Evolutionary conservation across 495 filamentous ascomycete genomes (phyloP).

Genomic region (Penicillium pulvis): DNA sequence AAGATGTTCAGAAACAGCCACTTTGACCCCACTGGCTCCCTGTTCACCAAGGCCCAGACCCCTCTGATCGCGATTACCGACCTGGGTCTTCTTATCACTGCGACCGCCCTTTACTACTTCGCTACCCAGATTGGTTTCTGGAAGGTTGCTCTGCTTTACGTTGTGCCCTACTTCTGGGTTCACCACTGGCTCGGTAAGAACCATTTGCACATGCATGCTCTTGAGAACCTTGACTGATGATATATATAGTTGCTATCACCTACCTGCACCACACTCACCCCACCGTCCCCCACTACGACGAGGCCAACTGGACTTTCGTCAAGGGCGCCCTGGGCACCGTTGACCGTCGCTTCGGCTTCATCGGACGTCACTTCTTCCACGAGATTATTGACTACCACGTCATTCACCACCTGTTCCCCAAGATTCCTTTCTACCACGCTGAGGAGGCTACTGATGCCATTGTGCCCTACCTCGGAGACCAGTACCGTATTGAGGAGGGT

Average conservation of each 20-base stretch:
- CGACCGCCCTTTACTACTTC: conserved; percentile 44
- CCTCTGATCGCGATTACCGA: conserved; percentile 61
- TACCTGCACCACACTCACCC: conserved; percentile 92
- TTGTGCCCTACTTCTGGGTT: conserved; percentile 60
- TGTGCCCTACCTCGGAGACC: conserved; percentile 76
- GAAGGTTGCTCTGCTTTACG: conserved; percentile 54
- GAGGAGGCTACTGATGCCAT: conserved; percentile 87
- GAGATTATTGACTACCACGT: conserved; percentile 94
- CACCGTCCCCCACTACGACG: conserved; percentile 78
- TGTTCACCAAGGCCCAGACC: conserved; percentile 62
- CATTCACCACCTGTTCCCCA: conserved; percentile 82
- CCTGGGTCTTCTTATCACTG: conserved; percentile 53
- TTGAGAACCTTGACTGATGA: background rate
- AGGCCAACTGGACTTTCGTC: conserved; percentile 77
- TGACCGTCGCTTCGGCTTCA: conserved; percentile 87
- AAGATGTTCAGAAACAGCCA: conserved; percentile 57
- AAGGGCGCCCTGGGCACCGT: conserved; percentile 86
- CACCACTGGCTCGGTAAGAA: conserved; percentile 61
- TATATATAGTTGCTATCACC: conserved; percentile 70
- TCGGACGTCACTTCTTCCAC: conserved; percentile 83
- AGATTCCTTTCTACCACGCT: conserved; percentile 89
- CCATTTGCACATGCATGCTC: background rate
- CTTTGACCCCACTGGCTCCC: conserved; percentile 58
- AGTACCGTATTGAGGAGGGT: conserved; percentile 58
- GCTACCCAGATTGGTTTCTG: conserved; percentile 49